These are phyloP conservation scores for Mayamaea pseudoterrestris DNA, from an alignment of 108 stramenopile genomes.

Conservation along the genomic window DNA sequence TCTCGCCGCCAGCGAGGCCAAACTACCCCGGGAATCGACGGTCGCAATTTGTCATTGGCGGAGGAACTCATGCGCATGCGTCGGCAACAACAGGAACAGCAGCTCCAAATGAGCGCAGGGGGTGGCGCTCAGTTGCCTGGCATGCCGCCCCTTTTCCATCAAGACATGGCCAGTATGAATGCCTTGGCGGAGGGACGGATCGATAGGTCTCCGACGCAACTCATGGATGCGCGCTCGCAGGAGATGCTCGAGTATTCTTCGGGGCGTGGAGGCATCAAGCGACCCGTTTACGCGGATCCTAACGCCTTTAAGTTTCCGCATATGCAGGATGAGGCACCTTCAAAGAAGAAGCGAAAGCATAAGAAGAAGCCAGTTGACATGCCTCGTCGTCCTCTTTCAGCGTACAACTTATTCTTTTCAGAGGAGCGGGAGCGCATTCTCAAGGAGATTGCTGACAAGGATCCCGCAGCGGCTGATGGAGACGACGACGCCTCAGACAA, in stretches of 20 bases:
- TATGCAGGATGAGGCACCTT: not conserved
- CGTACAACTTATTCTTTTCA: conserved; percentile 57
- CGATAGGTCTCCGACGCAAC: conserved; percentile 2
- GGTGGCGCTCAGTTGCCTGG: too few species aligned
- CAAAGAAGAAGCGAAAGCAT: conserved; percentile 28
- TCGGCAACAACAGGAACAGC: conserved; percentile 7
- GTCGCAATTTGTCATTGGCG: conserved; percentile 1
- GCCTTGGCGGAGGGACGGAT: not conserved
- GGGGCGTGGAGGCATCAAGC: not conserved
- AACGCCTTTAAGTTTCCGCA: not conserved
- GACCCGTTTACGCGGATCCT: not conserved
- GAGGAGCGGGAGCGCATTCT: conserved; percentile 48
- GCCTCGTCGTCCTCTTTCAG: conserved; percentile 40
- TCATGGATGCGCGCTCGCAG: conserved; percentile 10
- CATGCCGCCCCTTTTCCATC: too few species aligned
- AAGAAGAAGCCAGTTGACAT: conserved; percentile 43
- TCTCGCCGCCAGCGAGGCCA: conserved; percentile 16
- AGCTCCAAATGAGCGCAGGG: not conserved
- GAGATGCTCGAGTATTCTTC: conserved; percentile 4
- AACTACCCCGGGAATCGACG: not conserved
- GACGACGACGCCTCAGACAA: conserved; percentile 7
- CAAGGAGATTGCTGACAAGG: conserved; percentile 27
- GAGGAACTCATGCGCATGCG: conserved; percentile 20
- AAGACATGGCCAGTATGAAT: not conserved
- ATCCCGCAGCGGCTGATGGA: not conserved